Evolutionary conservation across 305 asterid genomes (phyloP).

Genomic region (Galium porrigens): DNA sequence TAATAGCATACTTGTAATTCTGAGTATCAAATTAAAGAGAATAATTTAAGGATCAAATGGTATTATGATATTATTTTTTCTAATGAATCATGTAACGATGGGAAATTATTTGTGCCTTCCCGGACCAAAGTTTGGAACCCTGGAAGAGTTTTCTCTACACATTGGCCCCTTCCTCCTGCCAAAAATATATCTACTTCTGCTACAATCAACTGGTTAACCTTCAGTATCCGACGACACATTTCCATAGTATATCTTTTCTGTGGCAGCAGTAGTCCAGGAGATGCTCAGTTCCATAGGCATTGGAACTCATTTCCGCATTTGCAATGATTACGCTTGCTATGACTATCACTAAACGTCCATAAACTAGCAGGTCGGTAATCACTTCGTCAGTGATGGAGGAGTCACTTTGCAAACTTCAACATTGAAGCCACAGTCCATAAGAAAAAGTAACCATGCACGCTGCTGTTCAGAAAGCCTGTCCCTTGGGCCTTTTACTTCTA

Average conservation of each 20-base stretch:
- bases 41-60: no score
- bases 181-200: neutral
- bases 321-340: neutral
- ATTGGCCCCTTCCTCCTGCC: no score
- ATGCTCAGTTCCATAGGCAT: neutral
- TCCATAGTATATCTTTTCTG: neutral
- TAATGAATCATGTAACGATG: no score
- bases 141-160: no score
- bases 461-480: conserved; percentile 94
- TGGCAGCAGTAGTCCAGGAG: neutral
- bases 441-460: conserved; percentile 77
- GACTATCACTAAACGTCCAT: neutral
- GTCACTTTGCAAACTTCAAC: conserved; percentile 83
- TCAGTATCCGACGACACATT: neutral
- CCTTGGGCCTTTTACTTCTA: conserved; percentile 87
- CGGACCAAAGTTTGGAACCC: no score
- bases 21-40: no score
- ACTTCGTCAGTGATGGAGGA: conserved; percentile 21
- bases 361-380: neutral
- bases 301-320: neutral
- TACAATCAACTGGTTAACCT: neutral
- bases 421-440: conserved; percentile 62
- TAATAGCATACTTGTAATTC: no score
- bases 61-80: no score
- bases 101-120: no score